Evolutionary conservation across 2,329 filamentous ascomycete species (phyloP).

Genomic region (Pleurostoma richardsiae): DNA sequence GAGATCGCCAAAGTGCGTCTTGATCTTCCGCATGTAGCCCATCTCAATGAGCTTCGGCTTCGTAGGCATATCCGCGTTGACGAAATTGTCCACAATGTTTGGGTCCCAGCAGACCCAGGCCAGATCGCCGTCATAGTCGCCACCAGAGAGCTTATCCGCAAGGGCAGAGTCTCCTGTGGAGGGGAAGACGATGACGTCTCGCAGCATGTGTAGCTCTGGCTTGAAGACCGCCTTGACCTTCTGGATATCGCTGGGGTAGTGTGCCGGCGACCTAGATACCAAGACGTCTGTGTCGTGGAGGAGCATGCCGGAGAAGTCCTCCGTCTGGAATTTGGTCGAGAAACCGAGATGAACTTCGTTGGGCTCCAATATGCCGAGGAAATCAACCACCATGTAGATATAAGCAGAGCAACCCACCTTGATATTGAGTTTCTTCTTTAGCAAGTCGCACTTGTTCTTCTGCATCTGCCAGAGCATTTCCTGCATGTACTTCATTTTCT

Average conservation of each 20-base stretch:
- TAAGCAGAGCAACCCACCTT: constrained; percentile 56
- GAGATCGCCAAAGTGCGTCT: constrained; percentile 39
- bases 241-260: constrained; percentile 69
- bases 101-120: constrained; percentile 75
- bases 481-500: constrained; percentile 40
- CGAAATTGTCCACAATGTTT: constrained; percentile 60
- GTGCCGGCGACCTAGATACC: constrained; percentile 64
- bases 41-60: constrained; percentile 36
- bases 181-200: constrained; percentile 77
- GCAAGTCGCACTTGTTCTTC: constrained; percentile 43
- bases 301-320: constrained; percentile 46
- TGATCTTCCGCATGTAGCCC: constrained; percentile 46
- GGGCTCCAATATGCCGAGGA: constrained; percentile 52
- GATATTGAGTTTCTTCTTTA: constrained; percentile 55
- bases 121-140: constrained; percentile 78
- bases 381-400: constrained; percentile 65
- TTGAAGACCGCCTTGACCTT: constrained; percentile 55
- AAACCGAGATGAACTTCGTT: constrained; percentile 66
- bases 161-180: constrained; percentile 55
- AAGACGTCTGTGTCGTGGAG: constrained; percentile 57
- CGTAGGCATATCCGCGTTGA: constrained; percentile 48
- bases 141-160: constrained; percentile 68
- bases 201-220: constrained; percentile 59
- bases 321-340: constrained; percentile 57
- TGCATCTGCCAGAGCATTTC: constrained; percentile 42